phyloP scores from a whole-genome alignment of 1,139 yeast genomes.

The Geotrichum siamense region DNA sequence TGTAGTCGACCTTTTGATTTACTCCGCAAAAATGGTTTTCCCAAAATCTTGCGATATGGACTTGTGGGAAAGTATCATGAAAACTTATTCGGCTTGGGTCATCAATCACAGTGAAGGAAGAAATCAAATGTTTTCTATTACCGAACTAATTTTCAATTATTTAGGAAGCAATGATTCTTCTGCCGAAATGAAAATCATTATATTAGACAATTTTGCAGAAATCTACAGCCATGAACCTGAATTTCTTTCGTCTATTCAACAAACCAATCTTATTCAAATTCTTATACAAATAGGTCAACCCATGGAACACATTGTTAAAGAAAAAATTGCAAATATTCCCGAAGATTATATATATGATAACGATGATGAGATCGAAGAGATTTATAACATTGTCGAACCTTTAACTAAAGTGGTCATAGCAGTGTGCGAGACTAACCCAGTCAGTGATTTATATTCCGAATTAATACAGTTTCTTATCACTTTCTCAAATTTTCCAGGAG shows the following conservation, averaged over 20 bases:
- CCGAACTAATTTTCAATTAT: slow-evolving; percentile 7
- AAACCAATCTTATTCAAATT: slow-evolving; percentile 6
- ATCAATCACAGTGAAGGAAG: slow-evolving; percentile 7
- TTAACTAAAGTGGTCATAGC: slow-evolving; percentile 14
- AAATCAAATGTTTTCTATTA: slow-evolving; percentile 5
- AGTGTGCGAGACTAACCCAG: slow-evolving; percentile 12
- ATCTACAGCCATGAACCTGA: slow-evolving; percentile 11
- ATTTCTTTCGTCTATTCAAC: slow-evolving; percentile 5
- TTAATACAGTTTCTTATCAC: slow-evolving; percentile 38
- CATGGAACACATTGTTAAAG: slow-evolving; percentile 7
- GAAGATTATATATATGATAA: slow-evolving; percentile 10
- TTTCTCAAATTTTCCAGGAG: slow-evolving; percentile 54
- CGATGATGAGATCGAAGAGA: slow-evolving; percentile 18
- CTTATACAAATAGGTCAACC: slow-evolving; percentile 14
- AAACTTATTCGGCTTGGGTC: slow-evolving; percentile 16
- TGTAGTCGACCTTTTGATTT: slow-evolving; percentile 3
- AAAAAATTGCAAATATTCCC: slow-evolving; percentile 5
- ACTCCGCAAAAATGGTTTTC: slow-evolving; percentile 8
- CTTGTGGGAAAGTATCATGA: slow-evolving; percentile 12
- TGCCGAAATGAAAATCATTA: slow-evolving; percentile 2
- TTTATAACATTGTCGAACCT: slow-evolving; percentile 17
- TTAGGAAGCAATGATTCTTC: slow-evolving; percentile 5
- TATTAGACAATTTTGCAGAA: slow-evolving; percentile 12
- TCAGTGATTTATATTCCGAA: slow-evolving; percentile 2
- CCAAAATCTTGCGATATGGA: slow-evolving; percentile 5